A percentile compares a stretch with the other conserved stretches of the same genome.
Evolutionary conservation across 306 rosid species (phyloP).

Genomic region (Gillenia trifoliata): DNA sequence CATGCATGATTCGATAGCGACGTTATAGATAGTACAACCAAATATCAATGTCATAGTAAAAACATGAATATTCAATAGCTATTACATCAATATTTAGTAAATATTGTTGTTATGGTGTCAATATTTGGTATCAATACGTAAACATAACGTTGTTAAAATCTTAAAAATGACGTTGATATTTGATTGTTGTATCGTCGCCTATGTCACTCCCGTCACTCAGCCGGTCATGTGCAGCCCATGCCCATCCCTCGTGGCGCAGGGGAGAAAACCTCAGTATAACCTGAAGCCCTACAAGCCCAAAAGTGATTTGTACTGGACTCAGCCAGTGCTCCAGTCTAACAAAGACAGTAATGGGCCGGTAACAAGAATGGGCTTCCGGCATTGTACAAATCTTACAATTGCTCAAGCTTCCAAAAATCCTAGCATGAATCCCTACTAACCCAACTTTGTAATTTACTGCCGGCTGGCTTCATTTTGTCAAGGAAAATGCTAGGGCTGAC

Average conservation of each 20-base stretch:
- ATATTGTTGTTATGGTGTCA: not conserved
- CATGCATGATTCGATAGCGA: no score
- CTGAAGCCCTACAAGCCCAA: not conserved
- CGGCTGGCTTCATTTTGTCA: not conserved
- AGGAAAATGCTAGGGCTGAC: not conserved
- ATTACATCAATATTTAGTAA: no score
- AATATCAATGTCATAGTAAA: no score
- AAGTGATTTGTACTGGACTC: not conserved
- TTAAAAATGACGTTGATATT: no score
- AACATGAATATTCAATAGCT: no score
- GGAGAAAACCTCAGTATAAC: not conserved
- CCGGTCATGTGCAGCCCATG: not conserved
- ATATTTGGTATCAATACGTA: not conserved
- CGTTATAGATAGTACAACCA: no score
- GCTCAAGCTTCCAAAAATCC: not conserved
- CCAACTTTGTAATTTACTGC: not conserved
- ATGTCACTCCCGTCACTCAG: not conserved
- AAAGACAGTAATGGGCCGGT: not conserved
- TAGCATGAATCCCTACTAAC: not conserved
- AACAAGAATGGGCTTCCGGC: not conserved
- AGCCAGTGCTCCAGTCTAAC: not conserved
- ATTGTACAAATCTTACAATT: not conserved
- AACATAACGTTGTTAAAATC: no score
- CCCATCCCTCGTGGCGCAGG: no score
- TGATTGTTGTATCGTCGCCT: not conserved